A percentile compares a stretch with the other conserved stretches of the same genome.
Conservation (phyloP, 441 rosid species). For the Corymbia citriodora region DNA sequence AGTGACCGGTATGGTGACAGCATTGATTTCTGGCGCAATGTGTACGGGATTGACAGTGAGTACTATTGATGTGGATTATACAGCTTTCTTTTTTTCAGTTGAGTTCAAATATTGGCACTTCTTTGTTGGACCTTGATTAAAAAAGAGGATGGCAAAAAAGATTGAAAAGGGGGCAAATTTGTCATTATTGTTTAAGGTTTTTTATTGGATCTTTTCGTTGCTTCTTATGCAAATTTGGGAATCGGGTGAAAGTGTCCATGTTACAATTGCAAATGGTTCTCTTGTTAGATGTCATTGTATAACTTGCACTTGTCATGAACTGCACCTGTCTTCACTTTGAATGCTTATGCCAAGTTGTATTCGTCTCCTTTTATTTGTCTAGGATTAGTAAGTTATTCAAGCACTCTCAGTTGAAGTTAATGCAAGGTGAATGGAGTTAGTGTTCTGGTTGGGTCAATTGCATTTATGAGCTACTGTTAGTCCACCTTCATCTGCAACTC, state of each 20-base stretch:
- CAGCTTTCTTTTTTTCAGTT: background rate
- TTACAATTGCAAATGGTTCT: background rate
- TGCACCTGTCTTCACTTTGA: background rate
- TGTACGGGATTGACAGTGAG: conserved; percentile 99
- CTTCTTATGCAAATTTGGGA: background rate
- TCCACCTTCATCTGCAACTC: background rate
- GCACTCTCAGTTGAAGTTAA: background rate
- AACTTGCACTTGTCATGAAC: background rate
- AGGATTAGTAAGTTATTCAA: background rate
- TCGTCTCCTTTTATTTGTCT: background rate
- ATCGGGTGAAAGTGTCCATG: background rate
- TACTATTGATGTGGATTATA: conserved; percentile 5
- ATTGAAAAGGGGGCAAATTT: background rate
- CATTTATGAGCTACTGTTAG: background rate
- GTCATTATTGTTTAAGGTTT: background rate
- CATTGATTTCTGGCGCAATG: conserved; percentile 96
- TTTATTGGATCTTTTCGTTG: background rate
- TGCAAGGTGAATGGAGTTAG: background rate
- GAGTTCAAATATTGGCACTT: background rate
- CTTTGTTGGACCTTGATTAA: background rate
- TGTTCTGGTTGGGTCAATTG: background rate
- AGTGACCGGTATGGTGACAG: conserved; percentile 87
- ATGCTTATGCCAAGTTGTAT: background rate
- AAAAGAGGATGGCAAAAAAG: background rate
- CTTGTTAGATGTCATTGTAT: background rate